A percentile compares a stretch with the other conserved stretches of the same genome.
These are phyloP conservation scores for Dicorynia guianensis DNA, from an alignment of 306 rosid species.

Conservation along the genomic window DNA sequence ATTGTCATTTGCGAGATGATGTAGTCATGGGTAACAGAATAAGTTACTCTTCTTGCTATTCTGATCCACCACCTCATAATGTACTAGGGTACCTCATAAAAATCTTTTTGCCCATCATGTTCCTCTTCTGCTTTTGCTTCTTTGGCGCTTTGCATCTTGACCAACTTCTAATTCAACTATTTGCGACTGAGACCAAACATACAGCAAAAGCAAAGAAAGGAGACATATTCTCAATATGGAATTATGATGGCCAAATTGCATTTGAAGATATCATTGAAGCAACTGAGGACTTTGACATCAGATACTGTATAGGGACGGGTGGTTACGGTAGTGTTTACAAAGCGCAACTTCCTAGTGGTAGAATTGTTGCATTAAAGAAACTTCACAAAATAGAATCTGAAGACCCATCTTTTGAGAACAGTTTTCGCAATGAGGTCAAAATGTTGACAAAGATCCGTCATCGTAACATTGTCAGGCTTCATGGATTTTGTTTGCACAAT, in stretches of 20 bases:
- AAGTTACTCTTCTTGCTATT: neutral
- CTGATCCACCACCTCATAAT: neutral
- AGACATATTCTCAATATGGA: constrained; percentile 37
- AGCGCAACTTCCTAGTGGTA: constrained; percentile 18
- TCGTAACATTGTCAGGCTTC: constrained; percentile 30
- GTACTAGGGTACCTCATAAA: neutral
- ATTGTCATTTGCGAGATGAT: too few relatives aligned
- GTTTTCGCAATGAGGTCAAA: constrained; percentile 21
- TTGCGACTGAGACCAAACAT: neutral
- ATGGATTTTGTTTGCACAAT: constrained; percentile 39
- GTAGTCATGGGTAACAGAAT: neutral
- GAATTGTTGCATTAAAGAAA: constrained; percentile 30
- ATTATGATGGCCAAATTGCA: constrained; percentile 6
- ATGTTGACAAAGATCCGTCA: constrained; percentile 31
- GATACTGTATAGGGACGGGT: constrained; percentile 16
- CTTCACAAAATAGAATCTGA: constrained; percentile 17
- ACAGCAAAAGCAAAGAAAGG: neutral
- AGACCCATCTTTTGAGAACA: constrained; percentile 5
- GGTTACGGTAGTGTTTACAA: constrained; percentile 27
- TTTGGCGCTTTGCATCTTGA: too few relatives aligned
- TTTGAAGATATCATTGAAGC: constrained; percentile 6
- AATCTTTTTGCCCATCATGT: neutral
- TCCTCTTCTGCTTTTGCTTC: too few relatives aligned
- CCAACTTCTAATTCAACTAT: too few relatives aligned
- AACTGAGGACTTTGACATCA: constrained; percentile 28